phyloP scores from a whole-genome alignment of 805 yeast species.

The Cyberlindnera xishuangbannaensis region DNA sequence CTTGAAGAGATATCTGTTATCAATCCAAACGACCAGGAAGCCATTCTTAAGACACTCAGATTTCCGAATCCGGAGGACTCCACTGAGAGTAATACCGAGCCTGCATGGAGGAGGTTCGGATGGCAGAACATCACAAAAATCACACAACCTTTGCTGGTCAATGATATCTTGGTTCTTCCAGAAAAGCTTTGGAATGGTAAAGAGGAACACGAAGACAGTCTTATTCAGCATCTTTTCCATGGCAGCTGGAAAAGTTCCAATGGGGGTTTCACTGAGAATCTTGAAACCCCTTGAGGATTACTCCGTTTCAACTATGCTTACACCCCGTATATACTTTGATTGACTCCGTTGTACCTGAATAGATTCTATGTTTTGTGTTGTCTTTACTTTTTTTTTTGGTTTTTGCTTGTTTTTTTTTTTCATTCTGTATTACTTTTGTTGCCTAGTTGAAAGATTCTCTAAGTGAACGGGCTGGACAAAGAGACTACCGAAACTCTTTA shows the following conservation, averaged over 20 bases:
- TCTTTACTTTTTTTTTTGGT: no score
- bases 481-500: no score
- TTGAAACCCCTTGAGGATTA: no score
- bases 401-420: no score
- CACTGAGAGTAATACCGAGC: constrained; percentile 6
- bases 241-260: constrained; percentile 15
- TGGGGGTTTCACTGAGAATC: constrained; percentile 1
- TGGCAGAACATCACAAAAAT: constrained; percentile 21
- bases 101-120: constrained; percentile 13
- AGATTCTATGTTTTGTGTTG: no score
- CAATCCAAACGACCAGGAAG: constrained; percentile 13
- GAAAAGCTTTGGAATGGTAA: constrained; percentile 16
- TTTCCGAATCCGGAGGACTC: constrained; percentile 9
- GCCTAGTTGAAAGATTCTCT: no score
- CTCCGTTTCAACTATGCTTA: no score
- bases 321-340: no score
- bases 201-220: constrained; percentile 7
- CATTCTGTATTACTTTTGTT: no score
- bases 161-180: constrained; percentile 18
- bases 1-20: constrained; percentile 1
- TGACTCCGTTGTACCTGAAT: no score
- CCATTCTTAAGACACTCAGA: constrained; percentile 3
- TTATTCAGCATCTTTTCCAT: constrained; percentile 13
- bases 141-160: constrained; percentile 13
- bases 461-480: no score